Evolutionary conservation across 306 rosid species (phyloP), one percentile per base, ranked within the genome.

Genomic region (Rosa multiflora): DNA sequence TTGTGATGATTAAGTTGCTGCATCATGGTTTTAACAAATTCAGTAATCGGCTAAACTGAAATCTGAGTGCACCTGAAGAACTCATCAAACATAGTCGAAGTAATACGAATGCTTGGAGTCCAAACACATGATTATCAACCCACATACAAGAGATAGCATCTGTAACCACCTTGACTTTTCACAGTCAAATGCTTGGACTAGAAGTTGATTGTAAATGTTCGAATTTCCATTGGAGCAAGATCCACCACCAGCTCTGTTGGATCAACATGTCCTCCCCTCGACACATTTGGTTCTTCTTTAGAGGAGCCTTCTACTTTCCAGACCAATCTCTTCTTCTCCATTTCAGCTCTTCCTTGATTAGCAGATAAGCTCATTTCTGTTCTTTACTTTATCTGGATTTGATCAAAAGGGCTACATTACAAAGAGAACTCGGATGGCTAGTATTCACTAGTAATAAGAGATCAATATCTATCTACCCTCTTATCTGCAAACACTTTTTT

Each of bases 301-400:
- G 66, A 14, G 5, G 85, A 86, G 42, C 84, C 90, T 89, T 87
- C 85, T 37, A 85, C 95, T 79, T 89, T 77, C 97, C 97, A 92
- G 15, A 79, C 83, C 52, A 92, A 76, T 77, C 93, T 86, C 82
- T 88, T 92, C 79, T 76, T 86, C 88, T 92, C 95, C 97, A 92
- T 92, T 76, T 83, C 92, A 29, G 72, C 76, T 85, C 93, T 89
- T 83, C 69, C 90, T 86, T 92, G 97, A 81, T 89, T 90, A n/a
- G 90, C 94, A 43, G 94, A 88, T 75, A 93, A 86, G 74, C 91
- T 93, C 77, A 49, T 86, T 83, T 91, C 97, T 44, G 83, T 83
- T 58, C 84, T 51, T 75, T 87, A 75, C 62, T 42, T 80, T 80
- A 93, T 83, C 98, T 93, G 87, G 73, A 64, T 64, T 35, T 64